Base-by-base conservation (phyloP, 1,139 yeast genomes). In the Geotrichum aggregatum region DNA sequence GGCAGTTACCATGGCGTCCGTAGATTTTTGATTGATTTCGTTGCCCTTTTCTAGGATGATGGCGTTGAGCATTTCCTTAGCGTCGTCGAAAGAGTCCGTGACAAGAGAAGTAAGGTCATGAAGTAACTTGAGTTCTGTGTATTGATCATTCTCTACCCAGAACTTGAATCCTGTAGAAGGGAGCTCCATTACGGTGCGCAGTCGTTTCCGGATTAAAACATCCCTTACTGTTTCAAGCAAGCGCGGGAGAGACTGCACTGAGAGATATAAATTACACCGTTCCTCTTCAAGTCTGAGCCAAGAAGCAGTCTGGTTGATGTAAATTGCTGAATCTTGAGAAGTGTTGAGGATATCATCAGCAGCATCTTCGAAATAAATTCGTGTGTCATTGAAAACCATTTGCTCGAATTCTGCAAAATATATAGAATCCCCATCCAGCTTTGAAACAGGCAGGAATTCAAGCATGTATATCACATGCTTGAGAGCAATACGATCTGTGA, bases 391-490 rank as follows among this genome's bases (percentile, higher is more conserved):
- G 44, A 87, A 65, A 50, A 87, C 76, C 48, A 67, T 70, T 0
- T 87, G 87, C 61, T 88, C 96, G 66, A 89, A 87, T 44, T 73
- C 76, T 24, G 75, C 75, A 41, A 76, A 72, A 64, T 85, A 88
- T 59, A 82, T 84, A 14, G 75, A 75, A 28, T 69, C 72, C 16
- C 64, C 64, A 13, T 63, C 63, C 54, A 61, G 49, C 54, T 67
- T 63, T 40, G 72, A 71, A 52, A 73, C 77, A 50, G 72, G 72
- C 42, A 76, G 69, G 22, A 77, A 78, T 61, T 87, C 94, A 65
- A 89, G 77, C 91, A 91, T 87, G 49, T 74, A 75, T 10, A 88
- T 76, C 8, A 82, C 68, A 33, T 83, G 76, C 58, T 82, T 80
- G 49, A 87, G 75, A 41, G 80, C 70, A 67, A 79, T 76, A 36